Evolutionary conservation across 1,284 basidiomycete genomes (phyloP), one percentile per base, ranked within the genome.

Genomic region (Cryptococcus sp.): DNA sequence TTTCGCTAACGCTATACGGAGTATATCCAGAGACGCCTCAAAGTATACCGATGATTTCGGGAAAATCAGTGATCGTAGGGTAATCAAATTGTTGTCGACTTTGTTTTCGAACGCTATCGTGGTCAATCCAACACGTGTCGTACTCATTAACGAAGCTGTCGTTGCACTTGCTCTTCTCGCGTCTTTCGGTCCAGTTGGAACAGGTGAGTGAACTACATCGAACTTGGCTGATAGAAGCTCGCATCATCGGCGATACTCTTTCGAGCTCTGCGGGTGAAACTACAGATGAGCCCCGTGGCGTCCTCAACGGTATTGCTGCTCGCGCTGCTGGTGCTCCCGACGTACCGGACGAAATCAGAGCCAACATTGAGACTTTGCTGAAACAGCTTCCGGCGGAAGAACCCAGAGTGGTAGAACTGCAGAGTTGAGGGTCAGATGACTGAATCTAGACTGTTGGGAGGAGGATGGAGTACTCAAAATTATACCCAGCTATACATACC

Each of bases 141-240:
- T 92, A 46, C 80, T 98, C 35, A 82, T 96, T 58, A 95, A 94
- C 67, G 95, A 98, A 73, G 90, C 87, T 0, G 80, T 96, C 33
- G 83, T 97, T 33, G 89, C 89, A 1, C 76, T 96, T 58, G 88
- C 87, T 38, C 75, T 97, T 50, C 74, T 96, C n/a, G 61, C 62
- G 5, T 56, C 62, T 0, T 66, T 63, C 46, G 63, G 59, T 83
- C 83, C 57, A 84, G 84, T 11, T 81, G 84, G 54, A 14, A 32
- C 44, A 2, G 30, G 44, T 46, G 30, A 8, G 44, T 46, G 8
- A 11, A 8, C 44, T 46, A 13, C 44, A 41, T 10, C 38, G 38
- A 41, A 10, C n/a, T 41, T 41, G 38, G 10, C 38, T 41, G 38
- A 41, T 10, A n/a, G 38, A 41, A 41, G 38, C n/a, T 41, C 38